Conservation (phyloP, 345 rosid species). For the Euphorbia peplus region DNA sequence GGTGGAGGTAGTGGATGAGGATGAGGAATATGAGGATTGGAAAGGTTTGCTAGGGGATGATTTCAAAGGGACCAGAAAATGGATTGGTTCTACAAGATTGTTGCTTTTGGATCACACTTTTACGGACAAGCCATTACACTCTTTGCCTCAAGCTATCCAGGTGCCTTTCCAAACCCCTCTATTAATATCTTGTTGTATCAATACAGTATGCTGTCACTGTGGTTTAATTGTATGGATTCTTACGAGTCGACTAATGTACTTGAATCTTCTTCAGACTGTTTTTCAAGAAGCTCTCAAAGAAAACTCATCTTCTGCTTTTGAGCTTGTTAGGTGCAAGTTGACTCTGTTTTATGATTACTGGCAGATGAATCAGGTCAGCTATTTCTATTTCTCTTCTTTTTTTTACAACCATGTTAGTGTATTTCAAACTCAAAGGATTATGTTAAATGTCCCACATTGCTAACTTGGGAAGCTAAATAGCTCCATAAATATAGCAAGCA, state of each 20-base stretch:
- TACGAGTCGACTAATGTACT: constrained; percentile 7
- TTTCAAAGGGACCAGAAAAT: constrained; percentile 51
- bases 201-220: constrained; percentile 1
- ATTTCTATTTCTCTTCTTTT: constrained; percentile 42
- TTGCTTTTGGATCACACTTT: constrained; percentile 80
- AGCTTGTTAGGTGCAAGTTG: constrained; percentile 72
- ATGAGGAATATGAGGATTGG: constrained; percentile 46
- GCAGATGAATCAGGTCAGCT: constrained; percentile 99
- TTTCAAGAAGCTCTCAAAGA: constrained; percentile 43
- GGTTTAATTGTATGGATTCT: constrained; percentile 7
- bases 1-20: constrained; percentile 62
- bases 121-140: constrained; percentile 44
- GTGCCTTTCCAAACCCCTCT: constrained; percentile 36
- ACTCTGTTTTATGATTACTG: constrained; percentile 83
- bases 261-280: constrained; percentile 42
- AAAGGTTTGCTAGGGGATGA: constrained; percentile 69
- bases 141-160: constrained; percentile 87
- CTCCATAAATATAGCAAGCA: too few species aligned
- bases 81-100: constrained; percentile 86
- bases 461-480: too few species aligned
- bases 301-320: constrained; percentile 36
- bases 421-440: neutral
- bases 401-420: neutral
- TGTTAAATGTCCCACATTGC: too few species aligned
- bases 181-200: constrained; percentile 10